A percentile compares a stretch with the other conserved stretches of the same genome.
Conservation (phyloP, 179 eudicot genomes). For the Patellifolia procumbens region DNA sequence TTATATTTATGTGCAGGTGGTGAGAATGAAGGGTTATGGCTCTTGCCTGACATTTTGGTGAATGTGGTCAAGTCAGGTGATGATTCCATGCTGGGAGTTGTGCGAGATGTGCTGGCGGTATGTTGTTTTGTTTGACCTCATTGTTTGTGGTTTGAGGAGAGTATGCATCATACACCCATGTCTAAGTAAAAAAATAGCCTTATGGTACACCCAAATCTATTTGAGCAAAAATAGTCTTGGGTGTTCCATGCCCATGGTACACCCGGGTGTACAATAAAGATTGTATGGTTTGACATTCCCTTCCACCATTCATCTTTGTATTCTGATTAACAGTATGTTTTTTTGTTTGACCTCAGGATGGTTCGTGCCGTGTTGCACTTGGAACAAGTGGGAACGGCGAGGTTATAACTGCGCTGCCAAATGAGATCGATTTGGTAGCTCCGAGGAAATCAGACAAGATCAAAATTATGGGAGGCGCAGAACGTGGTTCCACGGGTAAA, state of each 20-base stretch:
- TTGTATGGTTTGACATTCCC: too few relatives aligned
- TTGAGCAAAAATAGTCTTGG: too few relatives aligned
- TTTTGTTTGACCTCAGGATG: conserved; percentile 69
- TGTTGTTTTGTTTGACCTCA: conserved; percentile 19
- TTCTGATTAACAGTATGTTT: too few relatives aligned
- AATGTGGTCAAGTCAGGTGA: conserved; percentile 78
- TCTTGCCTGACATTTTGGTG: conserved; percentile 84
- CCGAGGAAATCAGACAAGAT: conserved; percentile 84
- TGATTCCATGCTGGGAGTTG: conserved; percentile 61
- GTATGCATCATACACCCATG: too few relatives aligned
- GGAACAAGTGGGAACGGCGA: conserved; percentile 78
- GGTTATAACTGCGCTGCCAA: conserved; percentile 51
- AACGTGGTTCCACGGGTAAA: conserved; percentile 82
- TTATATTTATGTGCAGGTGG: conserved; percentile 55
- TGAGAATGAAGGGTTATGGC: conserved; percentile 79
- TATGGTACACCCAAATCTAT: too few relatives aligned
- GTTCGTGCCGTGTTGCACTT: conserved; percentile 75
- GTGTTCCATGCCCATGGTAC: too few relatives aligned
- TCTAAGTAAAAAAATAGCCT: too few relatives aligned
- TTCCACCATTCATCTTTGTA: background rate
- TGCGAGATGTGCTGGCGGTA: conserved; percentile 88
- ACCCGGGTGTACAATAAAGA: too few relatives aligned
- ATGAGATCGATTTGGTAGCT: conserved; percentile 67
- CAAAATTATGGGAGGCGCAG: conserved; percentile 89
- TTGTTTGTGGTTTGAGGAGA: background rate